A percentile compares a stretch with the other conserved stretches of the same genome.
phyloP scores from a whole-genome alignment of 1,284 basidiomycete genomes.

The Pseudomicrostroma phylloplanum region DNA sequence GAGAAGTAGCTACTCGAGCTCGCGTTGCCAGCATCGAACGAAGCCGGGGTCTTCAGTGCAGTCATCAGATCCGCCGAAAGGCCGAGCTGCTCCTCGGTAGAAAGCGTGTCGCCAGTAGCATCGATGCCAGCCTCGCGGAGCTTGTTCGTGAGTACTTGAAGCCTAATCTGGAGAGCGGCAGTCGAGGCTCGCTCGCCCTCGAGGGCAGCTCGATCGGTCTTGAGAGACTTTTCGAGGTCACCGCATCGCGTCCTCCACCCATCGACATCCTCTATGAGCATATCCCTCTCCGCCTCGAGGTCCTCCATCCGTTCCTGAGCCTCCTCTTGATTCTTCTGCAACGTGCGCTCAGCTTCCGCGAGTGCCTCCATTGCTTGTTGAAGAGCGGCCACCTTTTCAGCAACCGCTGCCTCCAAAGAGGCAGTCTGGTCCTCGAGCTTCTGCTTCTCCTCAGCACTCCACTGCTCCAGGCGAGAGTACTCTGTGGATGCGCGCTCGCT shows the following conservation, averaged over 20 bases:
- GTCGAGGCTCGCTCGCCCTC: slow-evolving; percentile 31
- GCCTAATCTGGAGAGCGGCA: slow-evolving; percentile 24
- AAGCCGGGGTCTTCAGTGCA: slow-evolving; percentile 25
- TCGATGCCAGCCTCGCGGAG: slow-evolving; percentile 17
- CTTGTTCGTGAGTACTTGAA: slow-evolving; percentile 29
- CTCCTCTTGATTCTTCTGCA: slow-evolving; percentile 10
- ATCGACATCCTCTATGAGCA: slow-evolving; percentile 42
- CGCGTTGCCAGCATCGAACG: slow-evolving; percentile 7
- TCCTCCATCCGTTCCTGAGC: slow-evolving; percentile 27
- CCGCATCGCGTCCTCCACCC: slow-evolving; percentile 45
- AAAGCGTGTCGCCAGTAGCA: slow-evolving; percentile 15
- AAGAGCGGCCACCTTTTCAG: slow-evolving; percentile 18
- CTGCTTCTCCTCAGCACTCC: slow-evolving; percentile 32
- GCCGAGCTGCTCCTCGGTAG: not conserved
- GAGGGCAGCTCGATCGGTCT: slow-evolving; percentile 28
- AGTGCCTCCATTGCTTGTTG: slow-evolving; percentile 9
- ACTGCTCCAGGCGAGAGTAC: slow-evolving; percentile 35
- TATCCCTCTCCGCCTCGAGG: slow-evolving; percentile 41
- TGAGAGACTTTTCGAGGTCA: slow-evolving; percentile 39
- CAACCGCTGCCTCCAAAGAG: slow-evolving; percentile 12
- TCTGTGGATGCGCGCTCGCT: slow-evolving; percentile 25
- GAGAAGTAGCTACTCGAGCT: slow-evolving; percentile 27
- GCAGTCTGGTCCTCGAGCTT: slow-evolving; percentile 25
- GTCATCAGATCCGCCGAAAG: slow-evolving; percentile 17
- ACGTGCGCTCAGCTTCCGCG: not conserved